Evolutionary conservation across 2,329 filamentous ascomycete genomes (phyloP).

Genomic region (Aurifilum marmelostoma): DNA sequence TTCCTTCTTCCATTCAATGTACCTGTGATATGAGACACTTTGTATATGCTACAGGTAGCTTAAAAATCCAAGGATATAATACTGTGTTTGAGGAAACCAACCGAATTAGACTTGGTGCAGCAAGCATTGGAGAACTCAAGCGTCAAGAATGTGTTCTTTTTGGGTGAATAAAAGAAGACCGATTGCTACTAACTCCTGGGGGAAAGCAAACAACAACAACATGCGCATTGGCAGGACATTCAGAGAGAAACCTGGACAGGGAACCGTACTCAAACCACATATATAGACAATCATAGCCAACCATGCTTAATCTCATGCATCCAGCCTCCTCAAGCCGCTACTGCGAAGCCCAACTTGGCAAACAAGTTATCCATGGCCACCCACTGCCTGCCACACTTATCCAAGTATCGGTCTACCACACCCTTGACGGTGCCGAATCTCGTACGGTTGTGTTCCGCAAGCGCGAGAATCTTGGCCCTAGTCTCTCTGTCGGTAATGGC

Average conservation of each 20-base stretch:
- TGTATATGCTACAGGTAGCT: too few relatives aligned
- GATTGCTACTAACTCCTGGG: neutral
- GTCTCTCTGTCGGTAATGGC: slow-evolving; percentile 48
- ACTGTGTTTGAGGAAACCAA: too few relatives aligned
- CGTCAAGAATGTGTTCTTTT: neutral
- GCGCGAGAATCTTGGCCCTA: slow-evolving; percentile 66
- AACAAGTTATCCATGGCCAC: slow-evolving; percentile 92
- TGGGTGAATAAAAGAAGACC: neutral
- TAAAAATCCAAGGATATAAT: too few relatives aligned
- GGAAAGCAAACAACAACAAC: neutral
- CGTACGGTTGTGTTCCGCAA: slow-evolving; percentile 81
- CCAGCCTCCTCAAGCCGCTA: slow-evolving; percentile 30
- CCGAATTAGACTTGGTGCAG: neutral
- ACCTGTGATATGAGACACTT: neutral
- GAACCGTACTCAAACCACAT: neutral
- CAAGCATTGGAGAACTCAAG: neutral
- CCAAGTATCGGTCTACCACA: slow-evolving; percentile 81
- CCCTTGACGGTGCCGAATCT: slow-evolving; percentile 77
- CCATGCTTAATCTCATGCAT: neutral
- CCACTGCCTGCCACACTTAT: slow-evolving; percentile 89
- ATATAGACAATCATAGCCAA: slow-evolving; percentile 9
- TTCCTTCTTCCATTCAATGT: neutral
- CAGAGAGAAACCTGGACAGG: neutral
- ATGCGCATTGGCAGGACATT: neutral
- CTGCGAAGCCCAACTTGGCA: slow-evolving; percentile 62